Base-by-base conservation (phyloP, 306 rosid species). In the Carpinus viminea region DNA sequence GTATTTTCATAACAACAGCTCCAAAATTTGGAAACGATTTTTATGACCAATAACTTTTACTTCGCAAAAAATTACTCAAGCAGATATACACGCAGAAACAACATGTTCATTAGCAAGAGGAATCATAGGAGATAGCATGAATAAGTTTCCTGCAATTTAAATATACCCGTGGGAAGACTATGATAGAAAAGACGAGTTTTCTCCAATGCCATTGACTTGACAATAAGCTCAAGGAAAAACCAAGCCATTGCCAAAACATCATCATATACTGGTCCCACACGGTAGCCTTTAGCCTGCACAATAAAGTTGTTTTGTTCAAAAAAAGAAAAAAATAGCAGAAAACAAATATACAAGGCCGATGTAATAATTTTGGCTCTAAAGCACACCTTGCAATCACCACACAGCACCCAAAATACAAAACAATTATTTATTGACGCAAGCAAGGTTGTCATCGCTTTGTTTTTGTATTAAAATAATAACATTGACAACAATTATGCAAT, bases 231-330 rank as follows among this genome's bases (percentile, higher is more conserved):
- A 79, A 95, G 93, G 83, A 95, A 95, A 85, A 95, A 93, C 99
- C 99, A 95, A 53, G 97, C 96, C 99, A 95, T 95, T 71, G 99
- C 98, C 86, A 95, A 84, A 85, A 95, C 98, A 84, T 95, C 99
- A 86, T 92, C 99, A 79, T 95, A 95, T 24, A 95, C 99, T 38
- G 99, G 99, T 78, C 99, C 99, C 81, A 95, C 99, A 76, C 99
- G 99, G 78, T 95, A 95, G 69, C 99, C 99, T 89, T 95, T 95
- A 75, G 99, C 99, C 99, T 95, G 88, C 88, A 91, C 73, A 82
- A 77, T 34, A 59, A 81, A 73, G 52, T 26, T 77, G 75, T 52
- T 76, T 13, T 54, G 70, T 41, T 78, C 3, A 88, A 69, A 76
- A 64, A 16, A 41, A 74, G 51, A 54, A 51, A 74, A 56, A 76